These are phyloP conservation scores for Coemansia sp. DNA, from an alignment of 371 early-diverging fungal genomes.

Conservation along the genomic window DNA sequence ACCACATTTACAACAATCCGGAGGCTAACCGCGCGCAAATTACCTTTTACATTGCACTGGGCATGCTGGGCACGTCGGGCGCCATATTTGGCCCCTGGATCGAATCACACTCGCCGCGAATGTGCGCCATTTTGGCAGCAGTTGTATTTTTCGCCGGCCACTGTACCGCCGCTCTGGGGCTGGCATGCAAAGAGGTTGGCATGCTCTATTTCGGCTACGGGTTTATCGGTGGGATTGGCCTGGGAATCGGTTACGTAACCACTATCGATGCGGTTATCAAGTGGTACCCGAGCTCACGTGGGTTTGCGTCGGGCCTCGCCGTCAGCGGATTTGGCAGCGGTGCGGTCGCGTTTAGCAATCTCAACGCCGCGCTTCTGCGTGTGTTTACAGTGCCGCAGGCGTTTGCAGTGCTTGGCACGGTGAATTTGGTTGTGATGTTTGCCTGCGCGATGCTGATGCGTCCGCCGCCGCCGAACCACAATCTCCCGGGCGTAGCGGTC, in stretches of 20 bases:
- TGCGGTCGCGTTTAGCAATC: slow-evolving; percentile 55
- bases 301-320: slow-evolving; percentile 52
- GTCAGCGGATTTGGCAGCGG: slow-evolving; percentile 61
- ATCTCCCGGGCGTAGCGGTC: slow-evolving; percentile 57
- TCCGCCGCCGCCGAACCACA: slow-evolving; percentile 63
- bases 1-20: slow-evolving; percentile 50
- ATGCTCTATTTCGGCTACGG: slow-evolving; percentile 60
- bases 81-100: slow-evolving; percentile 52
- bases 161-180: slow-evolving; percentile 50
- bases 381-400: slow-evolving; percentile 49
- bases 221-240: slow-evolving; percentile 54
- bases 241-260: slow-evolving; percentile 57
- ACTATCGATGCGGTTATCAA: slow-evolving; percentile 51
- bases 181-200: slow-evolving; percentile 50
- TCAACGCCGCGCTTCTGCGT: slow-evolving; percentile 51
- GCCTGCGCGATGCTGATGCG: slow-evolving; percentile 56
- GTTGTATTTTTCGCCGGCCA: slow-evolving; percentile 47
- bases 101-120: slow-evolving; percentile 49
- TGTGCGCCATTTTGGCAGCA: slow-evolving; percentile 40
- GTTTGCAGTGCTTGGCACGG: slow-evolving; percentile 54
- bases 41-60: slow-evolving; percentile 53
- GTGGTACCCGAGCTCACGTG: slow-evolving; percentile 53
- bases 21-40: slow-evolving; percentile 49
- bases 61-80: slow-evolving; percentile 48
- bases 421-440: slow-evolving; percentile 53